Conservation (phyloP, 2,329 filamentous ascomycete species). For the Verticillium alfalfae region DNA sequence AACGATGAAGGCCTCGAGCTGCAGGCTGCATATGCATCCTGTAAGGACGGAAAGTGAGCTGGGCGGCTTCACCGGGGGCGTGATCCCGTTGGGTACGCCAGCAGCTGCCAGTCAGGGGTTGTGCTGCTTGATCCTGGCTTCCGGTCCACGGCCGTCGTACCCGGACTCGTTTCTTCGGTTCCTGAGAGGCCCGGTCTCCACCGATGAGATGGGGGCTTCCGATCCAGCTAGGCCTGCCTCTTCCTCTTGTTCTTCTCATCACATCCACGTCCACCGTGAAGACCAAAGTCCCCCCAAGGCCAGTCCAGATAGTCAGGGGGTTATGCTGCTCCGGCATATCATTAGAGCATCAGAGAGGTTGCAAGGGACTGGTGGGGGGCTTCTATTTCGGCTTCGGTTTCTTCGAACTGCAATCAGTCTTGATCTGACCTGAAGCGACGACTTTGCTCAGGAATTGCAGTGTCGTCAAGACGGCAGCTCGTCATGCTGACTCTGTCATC, state of each 20-base stretch:
- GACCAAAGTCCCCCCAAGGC: too few species aligned
- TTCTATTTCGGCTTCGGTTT: background rate
- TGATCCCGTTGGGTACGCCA: background rate
- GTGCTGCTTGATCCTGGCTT: background rate
- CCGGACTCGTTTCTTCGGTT: slow-evolving; percentile 9
- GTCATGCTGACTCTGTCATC: background rate
- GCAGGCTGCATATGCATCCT: background rate
- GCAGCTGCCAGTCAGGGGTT: background rate
- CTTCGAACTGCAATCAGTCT: background rate
- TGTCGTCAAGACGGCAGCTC: background rate
- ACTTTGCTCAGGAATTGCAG: background rate
- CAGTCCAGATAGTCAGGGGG: slow-evolving; percentile 4
- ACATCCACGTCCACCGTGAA: background rate
- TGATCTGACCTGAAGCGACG: background rate
- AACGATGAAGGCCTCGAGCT: background rate
- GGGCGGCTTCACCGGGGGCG: background rate
- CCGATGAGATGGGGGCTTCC: slow-evolving; percentile 4
- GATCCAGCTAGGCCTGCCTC: slow-evolving; percentile 5
- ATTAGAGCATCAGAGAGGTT: slow-evolving; percentile 12
- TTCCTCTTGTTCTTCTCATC: background rate
- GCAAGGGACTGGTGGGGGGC: slow-evolving; percentile 5
- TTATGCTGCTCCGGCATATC: slow-evolving; percentile 8
- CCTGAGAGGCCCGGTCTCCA: slow-evolving; percentile 4
- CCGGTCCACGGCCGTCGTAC: slow-evolving; percentile 3
- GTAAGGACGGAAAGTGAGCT: background rate